Conservation (phyloP, 2,329 filamentous ascomycete genomes). For the Penicillium concentricum region DNA sequence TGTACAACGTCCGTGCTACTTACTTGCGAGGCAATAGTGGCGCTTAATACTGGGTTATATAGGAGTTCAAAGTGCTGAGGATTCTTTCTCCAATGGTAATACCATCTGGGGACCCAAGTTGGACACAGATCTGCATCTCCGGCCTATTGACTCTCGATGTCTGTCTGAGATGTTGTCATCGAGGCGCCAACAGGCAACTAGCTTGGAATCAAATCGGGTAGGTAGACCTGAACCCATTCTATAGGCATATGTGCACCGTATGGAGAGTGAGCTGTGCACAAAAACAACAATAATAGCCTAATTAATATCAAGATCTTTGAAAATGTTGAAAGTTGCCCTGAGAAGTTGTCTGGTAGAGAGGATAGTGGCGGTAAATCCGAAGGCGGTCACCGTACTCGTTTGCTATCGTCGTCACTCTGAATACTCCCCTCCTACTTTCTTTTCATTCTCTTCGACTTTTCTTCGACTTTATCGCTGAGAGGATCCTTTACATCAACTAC, state of each 20-base stretch:
- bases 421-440: conserved; percentile 17
- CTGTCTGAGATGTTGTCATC: conserved; percentile 2
- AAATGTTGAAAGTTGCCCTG: not conserved
- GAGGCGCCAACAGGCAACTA: not conserved
- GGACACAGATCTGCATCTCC: conserved; percentile 1
- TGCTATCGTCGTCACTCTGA: conserved; percentile 9
- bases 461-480: conserved; percentile 12
- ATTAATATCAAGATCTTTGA: not conserved
- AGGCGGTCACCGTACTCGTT: conserved; percentile 12
- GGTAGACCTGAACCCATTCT: not conserved
- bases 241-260: not conserved
- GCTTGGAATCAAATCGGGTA: not conserved
- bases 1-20: conserved; percentile 3
- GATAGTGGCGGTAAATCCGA: not conserved
- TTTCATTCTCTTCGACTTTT: conserved; percentile 28
- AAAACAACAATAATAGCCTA: not conserved
- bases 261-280: not conserved
- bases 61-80: not conserved
- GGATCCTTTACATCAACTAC: conserved; percentile 5
- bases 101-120: not conserved
- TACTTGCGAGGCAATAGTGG: conserved; percentile 3
- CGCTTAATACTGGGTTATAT: not conserved
- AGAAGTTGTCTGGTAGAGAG: not conserved
- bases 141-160: not conserved
- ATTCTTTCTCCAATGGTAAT: not conserved